These are phyloP conservation scores for Plasmodium adleri DNA, from an alignment of 169 alveolate species.

Conservation along the genomic window DNA sequence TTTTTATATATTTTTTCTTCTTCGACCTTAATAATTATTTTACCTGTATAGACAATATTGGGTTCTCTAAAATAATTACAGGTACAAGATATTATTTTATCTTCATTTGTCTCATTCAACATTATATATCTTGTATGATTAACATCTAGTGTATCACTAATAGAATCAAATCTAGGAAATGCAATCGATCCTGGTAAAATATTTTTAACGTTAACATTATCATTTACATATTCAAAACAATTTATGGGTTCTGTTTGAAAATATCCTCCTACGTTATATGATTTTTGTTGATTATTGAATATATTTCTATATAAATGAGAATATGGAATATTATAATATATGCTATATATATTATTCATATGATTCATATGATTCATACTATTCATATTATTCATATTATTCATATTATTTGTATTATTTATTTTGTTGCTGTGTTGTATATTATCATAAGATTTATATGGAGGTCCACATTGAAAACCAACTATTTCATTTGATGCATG, in stretches of 20 bases:
- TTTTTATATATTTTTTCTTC: not conserved
- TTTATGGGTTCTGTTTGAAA: constrained; percentile 41
- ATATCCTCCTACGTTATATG: constrained; percentile 1
- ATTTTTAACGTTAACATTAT: constrained; percentile 9
- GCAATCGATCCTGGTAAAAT: constrained; percentile 13
- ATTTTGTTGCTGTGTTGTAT: too few species aligned
- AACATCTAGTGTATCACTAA: constrained; percentile 7
- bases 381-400: not conserved
- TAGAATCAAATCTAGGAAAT: constrained; percentile 21
- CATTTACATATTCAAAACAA: constrained; percentile 65
- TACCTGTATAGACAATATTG: constrained; percentile 32
- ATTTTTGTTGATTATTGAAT: too few species aligned
- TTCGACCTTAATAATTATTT: constrained; percentile 33
- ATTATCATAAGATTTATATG: constrained; percentile 6
- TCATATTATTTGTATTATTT: not conserved
- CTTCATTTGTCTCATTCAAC: not conserved
- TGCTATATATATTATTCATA: not conserved
- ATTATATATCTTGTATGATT: constrained; percentile 49
- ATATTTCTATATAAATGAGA: too few species aligned
- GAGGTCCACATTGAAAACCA: constrained; percentile 74
- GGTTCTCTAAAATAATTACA: constrained; percentile 36
- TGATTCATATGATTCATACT: not conserved
- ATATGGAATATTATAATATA: not conserved
- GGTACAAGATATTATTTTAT: constrained; percentile 18
- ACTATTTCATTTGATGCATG: constrained; percentile 54